Percentiles rank a stretch among this genome's conserved stretches.
Conservation (phyloP, 331 rosid genomes). For the Phaseolus coccineus region DNA sequence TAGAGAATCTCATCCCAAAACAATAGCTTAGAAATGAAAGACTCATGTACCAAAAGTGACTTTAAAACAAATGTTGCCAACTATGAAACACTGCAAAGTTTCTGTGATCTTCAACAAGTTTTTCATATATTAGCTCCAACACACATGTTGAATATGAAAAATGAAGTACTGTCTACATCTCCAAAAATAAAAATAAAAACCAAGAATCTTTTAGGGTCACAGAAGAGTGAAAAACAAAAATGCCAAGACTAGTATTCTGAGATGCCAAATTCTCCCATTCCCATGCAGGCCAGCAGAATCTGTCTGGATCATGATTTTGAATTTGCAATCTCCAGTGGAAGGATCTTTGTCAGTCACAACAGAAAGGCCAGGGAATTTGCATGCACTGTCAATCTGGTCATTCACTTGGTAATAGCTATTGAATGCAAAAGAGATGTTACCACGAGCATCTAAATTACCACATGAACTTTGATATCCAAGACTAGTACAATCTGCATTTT, state of each 20-base stretch:
- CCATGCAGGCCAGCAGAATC: slow-evolving; percentile 36
- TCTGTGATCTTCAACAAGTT: slow-evolving; percentile 4
- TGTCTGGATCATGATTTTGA: slow-evolving; percentile 73
- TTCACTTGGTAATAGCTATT: slow-evolving; percentile 79
- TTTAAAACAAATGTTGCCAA: neutral
- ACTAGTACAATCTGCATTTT: slow-evolving; percentile 82
- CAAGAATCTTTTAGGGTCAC: slow-evolving; percentile 42
- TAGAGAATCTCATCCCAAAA: neutral
- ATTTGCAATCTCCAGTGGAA: slow-evolving; percentile 73
- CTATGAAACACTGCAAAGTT: too few species aligned
- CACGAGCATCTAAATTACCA: slow-evolving; percentile 61
- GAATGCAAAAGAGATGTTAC: slow-evolving; percentile 85
- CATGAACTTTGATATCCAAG: slow-evolving; percentile 91
- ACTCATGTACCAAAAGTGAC: neutral
- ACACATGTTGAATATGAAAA: slow-evolving; percentile 10
- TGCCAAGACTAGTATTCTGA: slow-evolving; percentile 44
- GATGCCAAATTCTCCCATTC: slow-evolving; percentile 43
- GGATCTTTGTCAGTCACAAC: slow-evolving; percentile 73
- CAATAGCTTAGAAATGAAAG: neutral
- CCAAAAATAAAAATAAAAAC: slow-evolving; percentile 21
- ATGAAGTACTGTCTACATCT: slow-evolving; percentile 8
- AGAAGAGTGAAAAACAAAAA: slow-evolving; percentile 45
- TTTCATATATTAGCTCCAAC: slow-evolving; percentile 33
- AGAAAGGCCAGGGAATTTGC: slow-evolving; percentile 85
- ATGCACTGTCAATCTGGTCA: slow-evolving; percentile 74